Percentiles rank a stretch among this genome's conserved stretches.
phyloP scores from a whole-genome alignment of 306 rosid genomes.

The Oemleria cerasiformis region DNA sequence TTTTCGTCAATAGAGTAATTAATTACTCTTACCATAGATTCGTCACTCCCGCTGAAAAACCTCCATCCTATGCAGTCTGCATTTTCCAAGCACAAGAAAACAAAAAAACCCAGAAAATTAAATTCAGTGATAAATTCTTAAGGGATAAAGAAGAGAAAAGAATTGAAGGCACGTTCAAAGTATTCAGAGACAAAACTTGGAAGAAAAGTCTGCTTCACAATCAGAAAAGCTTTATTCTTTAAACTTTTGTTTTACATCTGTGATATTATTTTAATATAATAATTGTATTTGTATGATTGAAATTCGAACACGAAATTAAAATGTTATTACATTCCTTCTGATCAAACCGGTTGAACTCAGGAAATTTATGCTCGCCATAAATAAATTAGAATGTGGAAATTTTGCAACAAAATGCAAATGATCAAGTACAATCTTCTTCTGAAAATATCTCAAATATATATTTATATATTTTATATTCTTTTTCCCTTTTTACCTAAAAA shows the following conservation, averaged over 20 bases:
- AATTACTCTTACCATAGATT: conserved; percentile 54
- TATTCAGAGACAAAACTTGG: background rate
- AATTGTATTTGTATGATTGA: too few relatives aligned
- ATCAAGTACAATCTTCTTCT: background rate
- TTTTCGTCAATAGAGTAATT: conserved; percentile 20
- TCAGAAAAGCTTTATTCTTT: background rate
- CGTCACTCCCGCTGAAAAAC: conserved; percentile 55
- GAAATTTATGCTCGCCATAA: background rate
- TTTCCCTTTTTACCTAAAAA: background rate
- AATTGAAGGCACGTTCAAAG: background rate
- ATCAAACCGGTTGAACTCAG: too few relatives aligned
- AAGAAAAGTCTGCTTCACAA: background rate
- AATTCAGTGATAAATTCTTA: background rate
- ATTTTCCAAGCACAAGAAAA: conserved; percentile 12
- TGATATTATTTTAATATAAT: too few relatives aligned
- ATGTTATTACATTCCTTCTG: too few relatives aligned
- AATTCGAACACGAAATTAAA: too few relatives aligned
- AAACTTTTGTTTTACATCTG: too few relatives aligned
- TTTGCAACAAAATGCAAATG: background rate
- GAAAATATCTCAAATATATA: background rate
- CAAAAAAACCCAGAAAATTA: background rate
- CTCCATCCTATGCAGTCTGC: conserved; percentile 82
- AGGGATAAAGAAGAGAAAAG: background rate
- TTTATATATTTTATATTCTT: background rate
- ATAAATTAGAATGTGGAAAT: too few relatives aligned